Percentiles rank a stretch among this genome's conserved stretches.
Evolutionary conservation across 495 filamentous ascomycete species (phyloP).

Genomic region (Trypethelium eluteriae): DNA sequence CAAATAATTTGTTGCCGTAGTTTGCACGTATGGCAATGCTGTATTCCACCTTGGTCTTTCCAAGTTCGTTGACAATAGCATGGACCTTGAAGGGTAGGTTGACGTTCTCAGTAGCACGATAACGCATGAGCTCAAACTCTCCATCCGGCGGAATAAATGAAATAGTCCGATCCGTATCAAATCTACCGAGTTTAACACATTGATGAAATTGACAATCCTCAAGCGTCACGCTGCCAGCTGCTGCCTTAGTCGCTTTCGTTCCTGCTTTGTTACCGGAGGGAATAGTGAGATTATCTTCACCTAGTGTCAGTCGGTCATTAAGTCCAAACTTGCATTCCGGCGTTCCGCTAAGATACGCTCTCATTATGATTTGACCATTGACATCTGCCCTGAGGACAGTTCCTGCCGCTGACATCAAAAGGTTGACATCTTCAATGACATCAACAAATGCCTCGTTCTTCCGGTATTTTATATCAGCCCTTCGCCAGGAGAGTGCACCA

Average conservation of each 20-base stretch:
- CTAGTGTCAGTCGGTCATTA: conserved; percentile 89
- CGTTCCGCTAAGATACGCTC: conserved; percentile 91
- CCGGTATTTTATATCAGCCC: conserved; percentile 95
- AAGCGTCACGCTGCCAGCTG: conserved; percentile 88
- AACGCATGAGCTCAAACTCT: conserved; percentile 98
- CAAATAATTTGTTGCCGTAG: conserved; percentile 92
- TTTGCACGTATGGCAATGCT: conserved; percentile 96
- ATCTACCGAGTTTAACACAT: conserved; percentile 95
- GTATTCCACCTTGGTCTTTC: conserved; percentile 97
- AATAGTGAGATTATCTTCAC: conserved; percentile 50
- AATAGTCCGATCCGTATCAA: conserved; percentile 96
- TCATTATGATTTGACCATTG: conserved; percentile 97
- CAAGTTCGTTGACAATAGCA: conserved; percentile 94
- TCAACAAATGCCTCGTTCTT: conserved; percentile 99
- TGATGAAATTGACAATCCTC: conserved; percentile 99
- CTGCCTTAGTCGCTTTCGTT: conserved; percentile 85
- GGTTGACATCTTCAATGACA: conserved; percentile 98
- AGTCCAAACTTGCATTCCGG: conserved; percentile 99
- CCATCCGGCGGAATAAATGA: conserved; percentile 96
- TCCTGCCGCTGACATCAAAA: conserved; percentile 93
- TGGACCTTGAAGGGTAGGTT: conserved; percentile 99
- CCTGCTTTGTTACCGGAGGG: conserved; percentile 63
- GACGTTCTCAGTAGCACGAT: conserved; percentile 98
- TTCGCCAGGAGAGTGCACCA: conserved; percentile 91
- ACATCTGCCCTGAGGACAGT: conserved; percentile 95